Percentiles rank a stretch among this genome's conserved stretches.
Conservation (phyloP, 176 grass and related monocot genomes). For the Dendrocalamus sinicus region DNA sequence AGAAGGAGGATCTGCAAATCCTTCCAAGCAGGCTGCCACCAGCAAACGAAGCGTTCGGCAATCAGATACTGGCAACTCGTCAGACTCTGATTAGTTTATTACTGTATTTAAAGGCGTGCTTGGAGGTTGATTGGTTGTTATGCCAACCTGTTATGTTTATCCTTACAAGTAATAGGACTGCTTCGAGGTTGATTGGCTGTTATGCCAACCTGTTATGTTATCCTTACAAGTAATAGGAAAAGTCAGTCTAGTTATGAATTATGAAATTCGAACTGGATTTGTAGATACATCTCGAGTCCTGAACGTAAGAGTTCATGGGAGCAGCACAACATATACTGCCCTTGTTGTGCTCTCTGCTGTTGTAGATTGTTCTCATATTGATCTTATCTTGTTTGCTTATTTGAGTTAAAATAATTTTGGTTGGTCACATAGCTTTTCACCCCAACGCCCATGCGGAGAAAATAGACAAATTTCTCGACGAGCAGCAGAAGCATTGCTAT, state of each 20-base stretch:
- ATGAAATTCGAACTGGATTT: conserved; percentile 27
- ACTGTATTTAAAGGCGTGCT: background rate
- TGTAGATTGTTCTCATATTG: background rate
- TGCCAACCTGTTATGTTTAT: conserved; percentile 27
- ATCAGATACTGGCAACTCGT: conserved; percentile 63
- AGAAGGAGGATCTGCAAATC: conserved; percentile 65
- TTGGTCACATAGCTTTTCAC: background rate
- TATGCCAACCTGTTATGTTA: conserved; percentile 17
- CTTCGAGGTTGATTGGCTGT: conserved; percentile 5
- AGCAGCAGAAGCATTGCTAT: background rate
- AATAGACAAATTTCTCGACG: background rate
- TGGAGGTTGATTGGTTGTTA: conserved; percentile 5
- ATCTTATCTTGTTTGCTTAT: background rate
- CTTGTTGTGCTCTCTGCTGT: background rate
- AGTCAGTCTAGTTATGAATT: background rate
- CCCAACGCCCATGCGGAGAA: background rate
- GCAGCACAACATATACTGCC: background rate
- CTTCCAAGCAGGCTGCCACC: conserved; percentile 33
- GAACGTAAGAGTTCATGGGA: background rate
- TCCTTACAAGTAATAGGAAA: conserved; percentile 12
- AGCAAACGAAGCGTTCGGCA: conserved; percentile 69
- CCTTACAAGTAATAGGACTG: background rate
- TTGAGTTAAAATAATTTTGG: background rate
- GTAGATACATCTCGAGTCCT: conserved; percentile 2
- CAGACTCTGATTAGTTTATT: conserved; percentile 77